phyloP scores from a whole-genome alignment of 169 alveolate genomes.

The Eimeria sp. region DNA sequence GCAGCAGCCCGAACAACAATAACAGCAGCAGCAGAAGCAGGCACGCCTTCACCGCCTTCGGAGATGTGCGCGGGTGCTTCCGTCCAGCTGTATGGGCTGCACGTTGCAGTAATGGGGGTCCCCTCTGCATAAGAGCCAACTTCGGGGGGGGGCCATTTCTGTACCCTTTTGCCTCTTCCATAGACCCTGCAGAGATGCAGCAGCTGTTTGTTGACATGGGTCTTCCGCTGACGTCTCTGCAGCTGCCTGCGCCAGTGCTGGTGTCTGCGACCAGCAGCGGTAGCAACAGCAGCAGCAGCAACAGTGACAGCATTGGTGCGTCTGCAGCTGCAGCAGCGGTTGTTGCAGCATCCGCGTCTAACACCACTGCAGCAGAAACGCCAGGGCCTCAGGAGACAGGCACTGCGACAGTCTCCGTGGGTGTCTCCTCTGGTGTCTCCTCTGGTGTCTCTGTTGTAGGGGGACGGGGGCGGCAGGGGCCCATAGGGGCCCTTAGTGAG shows the following conservation, averaged over 20 bases:
- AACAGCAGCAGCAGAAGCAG: conserved; percentile 21
- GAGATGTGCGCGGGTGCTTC: conserved; percentile 73
- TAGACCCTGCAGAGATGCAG: conserved; percentile 61
- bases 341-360: neutral
- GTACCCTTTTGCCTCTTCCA: conserved; percentile 62
- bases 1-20: neutral
- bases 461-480: neutral
- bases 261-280: neutral
- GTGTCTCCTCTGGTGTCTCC: neutral
- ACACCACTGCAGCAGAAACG: neutral
- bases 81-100: conserved; percentile 84
- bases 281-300: neutral
- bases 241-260: neutral
- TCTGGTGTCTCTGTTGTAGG: conserved; percentile 13
- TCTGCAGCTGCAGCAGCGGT: conserved; percentile 11
- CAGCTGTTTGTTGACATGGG: conserved; percentile 74
- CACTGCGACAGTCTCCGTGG: neutral
- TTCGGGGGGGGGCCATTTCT: conserved; percentile 82
- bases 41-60: conserved; percentile 21
- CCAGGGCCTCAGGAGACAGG: neutral
- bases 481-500: conserved; percentile 55
- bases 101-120: neutral
- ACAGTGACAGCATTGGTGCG: neutral
- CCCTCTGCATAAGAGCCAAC: conserved; percentile 78
- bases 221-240: neutral